A percentile compares a stretch with the other conserved stretches of the same genome.
These are phyloP conservation scores for Suillus fuscotomentosus DNA, from an alignment of 768 basidiomycete species.

Conservation along the genomic window DNA sequence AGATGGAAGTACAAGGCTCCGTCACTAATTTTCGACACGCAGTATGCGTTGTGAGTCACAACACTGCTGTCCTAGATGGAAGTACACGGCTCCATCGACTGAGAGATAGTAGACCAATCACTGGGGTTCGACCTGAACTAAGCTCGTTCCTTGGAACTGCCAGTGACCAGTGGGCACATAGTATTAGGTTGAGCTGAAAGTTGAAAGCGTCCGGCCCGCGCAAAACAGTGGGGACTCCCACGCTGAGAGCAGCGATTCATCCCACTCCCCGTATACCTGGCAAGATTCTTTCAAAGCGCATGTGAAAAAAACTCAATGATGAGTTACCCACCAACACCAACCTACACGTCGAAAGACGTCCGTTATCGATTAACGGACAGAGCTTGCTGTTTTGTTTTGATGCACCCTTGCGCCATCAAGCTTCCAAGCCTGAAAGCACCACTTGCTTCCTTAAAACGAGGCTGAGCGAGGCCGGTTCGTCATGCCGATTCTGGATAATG, in stretches of 20 bases:
- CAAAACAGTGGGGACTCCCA: background rate
- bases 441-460: constrained; percentile 72
- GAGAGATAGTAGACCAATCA: background rate
- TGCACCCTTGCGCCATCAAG: constrained; percentile 60
- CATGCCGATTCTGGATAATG: constrained; percentile 52
- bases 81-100: background rate
- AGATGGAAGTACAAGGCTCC: background rate
- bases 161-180: background rate
- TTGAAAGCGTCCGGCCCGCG: background rate
- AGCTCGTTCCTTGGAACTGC: background rate
- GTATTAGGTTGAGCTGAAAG: background rate
- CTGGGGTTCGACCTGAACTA: background rate
- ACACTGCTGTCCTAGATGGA: background rate
- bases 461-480: constrained; percentile 23
- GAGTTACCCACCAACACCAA: constrained; percentile 73
- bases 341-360: constrained; percentile 77
- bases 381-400: constrained; percentile 62
- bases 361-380: constrained; percentile 64
- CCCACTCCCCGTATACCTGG: constrained; percentile 61
- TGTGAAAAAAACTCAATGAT: constrained; percentile 72
- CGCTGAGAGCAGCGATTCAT: background rate
- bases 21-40: background rate
- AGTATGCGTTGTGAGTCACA: background rate
- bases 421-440: constrained; percentile 45
- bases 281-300: constrained; percentile 64